Evolutionary conservation across 2,329 filamentous ascomycete genomes (phyloP).

Genomic region (Calonectria crousiana): DNA sequence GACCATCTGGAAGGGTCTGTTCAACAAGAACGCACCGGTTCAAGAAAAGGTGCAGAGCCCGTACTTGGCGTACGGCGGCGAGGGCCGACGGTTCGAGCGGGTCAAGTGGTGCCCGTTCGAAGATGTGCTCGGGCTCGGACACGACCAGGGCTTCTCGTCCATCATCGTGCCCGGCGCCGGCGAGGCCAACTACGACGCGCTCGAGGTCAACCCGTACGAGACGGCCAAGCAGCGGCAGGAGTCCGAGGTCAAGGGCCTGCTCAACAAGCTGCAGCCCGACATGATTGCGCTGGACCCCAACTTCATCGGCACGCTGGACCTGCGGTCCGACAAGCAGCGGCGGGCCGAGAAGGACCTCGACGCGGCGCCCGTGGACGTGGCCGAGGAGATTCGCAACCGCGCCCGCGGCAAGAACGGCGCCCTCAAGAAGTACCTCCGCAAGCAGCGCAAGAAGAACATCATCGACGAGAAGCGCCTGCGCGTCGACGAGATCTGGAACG

Average conservation of each 20-base stretch:
- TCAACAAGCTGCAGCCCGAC: constrained; percentile 95
- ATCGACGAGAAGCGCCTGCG: constrained; percentile 94
- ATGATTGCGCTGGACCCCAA: constrained; percentile 97
- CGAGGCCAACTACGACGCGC: constrained; percentile 94
- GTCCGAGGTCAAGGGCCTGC: constrained; percentile 85
- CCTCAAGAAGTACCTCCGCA: constrained; percentile 87
- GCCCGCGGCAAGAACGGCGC: constrained; percentile 92
- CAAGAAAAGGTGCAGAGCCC: constrained; percentile 86
- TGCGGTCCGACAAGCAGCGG: constrained; percentile 82
- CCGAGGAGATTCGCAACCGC: constrained; percentile 77
- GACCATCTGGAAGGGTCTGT: constrained; percentile 91
- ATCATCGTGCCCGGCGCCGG: constrained; percentile 95
- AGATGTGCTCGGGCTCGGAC: constrained; percentile 88
- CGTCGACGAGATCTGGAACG: constrained; percentile 84
- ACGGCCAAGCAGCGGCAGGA: constrained; percentile 93
- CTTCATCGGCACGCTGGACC: constrained; percentile 89
- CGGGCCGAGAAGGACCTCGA: constrained; percentile 85
- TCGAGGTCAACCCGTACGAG: constrained; percentile 96
- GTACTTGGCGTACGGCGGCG: constrained; percentile 93
- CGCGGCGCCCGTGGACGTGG: constrained; percentile 68
- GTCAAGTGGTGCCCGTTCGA: constrained; percentile 95
- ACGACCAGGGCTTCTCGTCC: constrained; percentile 88
- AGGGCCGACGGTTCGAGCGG: constrained; percentile 83
- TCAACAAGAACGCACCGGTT: constrained; percentile 77
- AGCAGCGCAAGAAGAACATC: constrained; percentile 92